Percentiles rank a stretch among this genome's conserved stretches.
phyloP scores from a whole-genome alignment of 176 grass and related monocot genomes.

The Paspalum notatum region DNA sequence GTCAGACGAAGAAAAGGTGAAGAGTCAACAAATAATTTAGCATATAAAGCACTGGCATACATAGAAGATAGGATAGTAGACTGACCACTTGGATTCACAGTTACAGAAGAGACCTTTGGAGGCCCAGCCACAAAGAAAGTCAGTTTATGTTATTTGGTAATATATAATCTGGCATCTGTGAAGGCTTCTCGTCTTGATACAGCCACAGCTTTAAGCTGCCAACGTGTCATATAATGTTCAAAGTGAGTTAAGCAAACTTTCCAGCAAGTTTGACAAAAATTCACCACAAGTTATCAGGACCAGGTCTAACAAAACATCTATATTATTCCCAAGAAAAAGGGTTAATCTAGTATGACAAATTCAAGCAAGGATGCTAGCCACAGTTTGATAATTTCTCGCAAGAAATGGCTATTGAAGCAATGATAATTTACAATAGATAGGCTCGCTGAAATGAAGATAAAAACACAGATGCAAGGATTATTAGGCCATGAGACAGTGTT shows the following conservation, averaged over 20 bases:
- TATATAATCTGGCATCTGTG: slow-evolving; percentile 24
- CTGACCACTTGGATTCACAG: slow-evolving; percentile 47
- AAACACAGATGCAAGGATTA: neutral
- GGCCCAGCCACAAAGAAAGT: slow-evolving; percentile 33
- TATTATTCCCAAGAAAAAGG: neutral
- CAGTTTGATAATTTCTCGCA: neutral
- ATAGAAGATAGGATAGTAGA: slow-evolving; percentile 41
- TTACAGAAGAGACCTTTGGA: slow-evolving; percentile 34
- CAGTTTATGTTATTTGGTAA: slow-evolving; percentile 24
- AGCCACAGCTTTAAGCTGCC: slow-evolving; percentile 66
- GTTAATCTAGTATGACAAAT: neutral
- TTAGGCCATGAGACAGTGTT: neutral
- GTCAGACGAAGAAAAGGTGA: slow-evolving; percentile 3
- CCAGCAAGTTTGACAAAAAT: slow-evolving; percentile 27
- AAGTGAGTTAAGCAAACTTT: slow-evolving; percentile 40
- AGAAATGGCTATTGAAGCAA: neutral
- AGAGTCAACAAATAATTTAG: slow-evolving; percentile 13
- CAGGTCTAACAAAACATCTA: neutral
- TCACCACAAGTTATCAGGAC: neutral
- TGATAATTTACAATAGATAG: neutral
- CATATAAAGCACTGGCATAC: slow-evolving; percentile 4
- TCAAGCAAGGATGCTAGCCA: neutral
- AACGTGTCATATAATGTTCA: slow-evolving; percentile 41
- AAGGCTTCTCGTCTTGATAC: slow-evolving; percentile 49
- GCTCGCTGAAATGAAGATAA: neutral